Base-by-base conservation (phyloP, 1,139 yeast genomes). In the Entelexis sorbosivorans region DNA sequence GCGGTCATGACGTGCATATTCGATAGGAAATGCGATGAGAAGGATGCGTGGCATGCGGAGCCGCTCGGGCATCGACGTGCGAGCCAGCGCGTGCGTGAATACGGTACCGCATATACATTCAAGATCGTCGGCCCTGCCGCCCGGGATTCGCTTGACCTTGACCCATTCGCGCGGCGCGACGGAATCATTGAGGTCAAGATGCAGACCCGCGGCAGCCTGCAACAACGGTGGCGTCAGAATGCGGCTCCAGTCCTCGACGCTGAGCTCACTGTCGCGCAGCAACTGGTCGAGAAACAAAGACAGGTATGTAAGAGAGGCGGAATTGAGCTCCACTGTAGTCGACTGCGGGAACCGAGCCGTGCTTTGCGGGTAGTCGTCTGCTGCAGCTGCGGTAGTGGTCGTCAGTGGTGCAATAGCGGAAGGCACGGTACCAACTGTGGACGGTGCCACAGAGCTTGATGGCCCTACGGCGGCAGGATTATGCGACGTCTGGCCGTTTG, bases 161-260 rank as follows among this genome's bases (percentile, higher is more conserved):
- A 91, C 80, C 65, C 87, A 89, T 58, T 85, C 93, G 36, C 93
- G 76, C 50, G 89, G 80, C 63, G 93, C 96, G 56, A 88, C 74
- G 4, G 88, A 82, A 34, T 71, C 73, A 45, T 73, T 72, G 9
- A 79, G 70, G 57, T 78, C 81, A 7, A 80, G 71, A 40, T 75
- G 77, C 7, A 81, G 71, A 34, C 67, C 68, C 34, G 72, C 78
- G 34, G 73, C 66, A 29, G 73, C 74, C 35, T 68, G 67, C 16
- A 68, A 62, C 19, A 81, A 61, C 2, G 78, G 71, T 8, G 70
- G 69, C 35, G 69, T 73, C 64, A 79, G 71, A 54, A 72, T 66
- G 0, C 61, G 59, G 7, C 72, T 67, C 88, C 88, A 81, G 28
- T 72, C 75, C 26, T 74, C 79, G 61, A 74, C 68, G 51, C 75